Evolutionary conservation across 2,329 filamentous ascomycete genomes (phyloP).

Genomic region (Pyricularia grisea): DNA sequence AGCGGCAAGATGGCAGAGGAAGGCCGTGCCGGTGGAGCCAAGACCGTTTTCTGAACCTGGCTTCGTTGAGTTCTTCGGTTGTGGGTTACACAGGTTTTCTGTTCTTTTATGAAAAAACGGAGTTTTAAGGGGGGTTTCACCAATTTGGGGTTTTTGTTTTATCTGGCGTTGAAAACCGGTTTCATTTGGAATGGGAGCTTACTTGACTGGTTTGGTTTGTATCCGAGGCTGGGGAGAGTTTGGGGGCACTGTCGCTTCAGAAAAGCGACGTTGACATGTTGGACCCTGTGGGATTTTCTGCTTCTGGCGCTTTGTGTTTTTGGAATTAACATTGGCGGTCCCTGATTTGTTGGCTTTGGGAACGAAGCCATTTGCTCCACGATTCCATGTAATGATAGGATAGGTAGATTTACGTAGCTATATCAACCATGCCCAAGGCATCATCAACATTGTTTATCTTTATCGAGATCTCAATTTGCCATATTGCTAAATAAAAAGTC

Average conservation of each 20-base stretch:
- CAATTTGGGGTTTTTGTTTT: neutral
- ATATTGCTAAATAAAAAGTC: neutral
- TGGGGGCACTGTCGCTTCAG: neutral
- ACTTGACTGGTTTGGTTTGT: neutral
- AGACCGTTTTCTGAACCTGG: neutral
- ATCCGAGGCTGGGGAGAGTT: neutral
- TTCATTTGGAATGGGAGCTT: neutral
- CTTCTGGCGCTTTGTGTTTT: neutral
- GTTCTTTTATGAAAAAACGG: neutral
- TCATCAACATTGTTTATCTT: neutral
- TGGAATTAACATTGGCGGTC: neutral
- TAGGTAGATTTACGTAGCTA: slow-evolving; percentile 2
- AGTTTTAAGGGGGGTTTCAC: neutral
- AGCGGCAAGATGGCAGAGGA: slow-evolving; percentile 69
- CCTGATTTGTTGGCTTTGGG: slow-evolving; percentile 1
- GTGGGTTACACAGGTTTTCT: neutral
- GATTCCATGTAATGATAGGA: neutral
- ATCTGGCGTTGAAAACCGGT: neutral
- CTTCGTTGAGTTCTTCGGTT: neutral
- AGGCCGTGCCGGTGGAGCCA: slow-evolving; percentile 37
- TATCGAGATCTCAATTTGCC: neutral
- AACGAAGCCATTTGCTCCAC: neutral
- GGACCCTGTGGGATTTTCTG: neutral
- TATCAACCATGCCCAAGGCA: neutral
- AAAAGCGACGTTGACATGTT: neutral